Evolutionary conservation across 1,284 basidiomycete species (phyloP).

Genomic region (Xerocomus cyaneibrunnescens): DNA sequence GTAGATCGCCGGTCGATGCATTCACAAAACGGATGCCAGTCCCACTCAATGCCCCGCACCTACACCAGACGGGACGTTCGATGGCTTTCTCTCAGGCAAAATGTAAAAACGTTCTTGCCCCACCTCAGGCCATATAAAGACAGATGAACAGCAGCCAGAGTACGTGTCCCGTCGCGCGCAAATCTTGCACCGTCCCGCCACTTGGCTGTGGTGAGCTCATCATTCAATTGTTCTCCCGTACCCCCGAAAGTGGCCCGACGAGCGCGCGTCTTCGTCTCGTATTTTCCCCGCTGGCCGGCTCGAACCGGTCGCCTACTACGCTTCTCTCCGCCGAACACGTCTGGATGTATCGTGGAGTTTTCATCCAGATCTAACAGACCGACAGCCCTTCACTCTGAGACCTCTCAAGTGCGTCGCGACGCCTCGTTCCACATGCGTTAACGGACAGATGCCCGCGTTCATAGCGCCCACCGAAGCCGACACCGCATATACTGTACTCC

Average conservation of each 20-base stretch:
- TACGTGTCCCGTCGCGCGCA: background rate
- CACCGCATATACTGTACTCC: background rate
- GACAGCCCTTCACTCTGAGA: background rate
- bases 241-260: background rate
- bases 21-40: background rate
- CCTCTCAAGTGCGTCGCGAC: constrained; percentile 24
- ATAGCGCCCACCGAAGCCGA: constrained; percentile 12
- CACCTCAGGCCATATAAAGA: constrained; percentile 12
- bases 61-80: background rate
- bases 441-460: constrained; percentile 6
- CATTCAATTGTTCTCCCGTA: background rate
- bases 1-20: constrained; percentile 25
- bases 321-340: constrained; percentile 11
- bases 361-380: constrained; percentile 1
- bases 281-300: background rate
- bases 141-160: constrained; percentile 16
- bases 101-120: background rate
- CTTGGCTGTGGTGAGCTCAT: constrained; percentile 1
- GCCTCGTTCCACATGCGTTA: constrained; percentile 12
- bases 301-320: background rate
- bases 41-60: background rate
- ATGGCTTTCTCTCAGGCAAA: background rate
- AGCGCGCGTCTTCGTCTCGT: background rate
- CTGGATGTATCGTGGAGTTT: background rate
- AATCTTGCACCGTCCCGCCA: constrained; percentile 14